phyloP scores from a whole-genome alignment of 805 yeast species.

The Kuraishia floccosa region DNA sequence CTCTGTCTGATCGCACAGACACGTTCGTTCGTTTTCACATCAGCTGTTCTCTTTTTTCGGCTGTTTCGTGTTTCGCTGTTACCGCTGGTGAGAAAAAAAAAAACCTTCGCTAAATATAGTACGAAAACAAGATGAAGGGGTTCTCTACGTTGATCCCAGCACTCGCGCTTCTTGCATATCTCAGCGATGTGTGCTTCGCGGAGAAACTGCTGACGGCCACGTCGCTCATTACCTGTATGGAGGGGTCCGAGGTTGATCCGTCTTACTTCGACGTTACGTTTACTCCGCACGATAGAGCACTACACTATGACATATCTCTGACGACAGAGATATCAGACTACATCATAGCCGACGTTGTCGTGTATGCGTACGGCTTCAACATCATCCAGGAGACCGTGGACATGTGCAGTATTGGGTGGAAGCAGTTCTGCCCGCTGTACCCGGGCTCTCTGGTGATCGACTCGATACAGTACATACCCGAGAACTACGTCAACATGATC shows the following conservation, averaged over 20 bases:
- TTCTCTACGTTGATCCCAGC: too few relatives aligned
- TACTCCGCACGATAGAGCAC: constrained; percentile 57
- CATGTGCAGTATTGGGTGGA: constrained; percentile 61
- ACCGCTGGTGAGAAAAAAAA: too few relatives aligned
- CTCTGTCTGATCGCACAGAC: too few relatives aligned
- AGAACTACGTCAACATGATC: constrained; percentile 37
- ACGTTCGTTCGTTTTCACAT: too few relatives aligned
- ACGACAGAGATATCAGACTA: constrained; percentile 57
- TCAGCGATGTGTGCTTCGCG: too few relatives aligned
- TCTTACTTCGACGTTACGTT: constrained; percentile 64
- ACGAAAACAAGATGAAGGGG: too few relatives aligned
- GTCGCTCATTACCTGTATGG: constrained; percentile 83
- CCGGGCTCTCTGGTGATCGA: constrained; percentile 77
- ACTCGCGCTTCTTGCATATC: too few relatives aligned
- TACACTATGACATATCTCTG: constrained; percentile 60
- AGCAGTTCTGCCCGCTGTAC: constrained; percentile 81
- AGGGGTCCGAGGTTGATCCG: constrained; percentile 61
- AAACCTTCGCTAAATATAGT: too few relatives aligned
- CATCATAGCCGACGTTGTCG: constrained; percentile 57
- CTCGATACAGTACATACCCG: constrained; percentile 49
- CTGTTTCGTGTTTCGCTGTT: too few relatives aligned
- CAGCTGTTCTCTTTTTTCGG: too few relatives aligned
- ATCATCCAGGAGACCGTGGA: constrained; percentile 48
- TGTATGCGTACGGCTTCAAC: constrained; percentile 79
- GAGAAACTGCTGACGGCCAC: constrained; percentile 52